Base-by-base conservation (phyloP, 2,329 filamentous ascomycete genomes). In the Colletotrichum karsti region DNA sequence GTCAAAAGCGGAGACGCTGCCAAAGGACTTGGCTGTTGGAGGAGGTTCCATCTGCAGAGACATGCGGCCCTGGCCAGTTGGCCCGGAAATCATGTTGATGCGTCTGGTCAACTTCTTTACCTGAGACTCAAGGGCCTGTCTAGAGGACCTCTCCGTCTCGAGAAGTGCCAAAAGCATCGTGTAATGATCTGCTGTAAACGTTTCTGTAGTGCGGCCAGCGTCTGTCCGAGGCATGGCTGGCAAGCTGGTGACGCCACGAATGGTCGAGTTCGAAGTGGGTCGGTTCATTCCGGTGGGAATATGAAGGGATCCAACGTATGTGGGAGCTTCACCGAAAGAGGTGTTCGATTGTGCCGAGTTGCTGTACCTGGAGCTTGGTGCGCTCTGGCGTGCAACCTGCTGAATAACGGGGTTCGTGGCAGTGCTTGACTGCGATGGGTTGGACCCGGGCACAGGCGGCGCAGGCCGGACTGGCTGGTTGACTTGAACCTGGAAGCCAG, bases 111-210 rank as follows among this genome's bases (percentile, higher is more conserved):
- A 79, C 44, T 81, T 84, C 63, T 81, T 84, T 33, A 91, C 87
- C 64, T 90, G 83, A 2, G 80, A 78, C 74, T 91, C 89, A 5
- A 91, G 82, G 4, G 83, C 80, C 63, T 84, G 80, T 5, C 89
- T 83, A 5, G 86, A 86, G 1, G 82, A 82, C 26, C 88, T 87
- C 74, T 91, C 89, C 2, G 82, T 81, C 63, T 89, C 82, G 26
- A 91, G 80, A 62, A 90, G 80, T 15, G 83, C 80, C 28, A 85
- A 75, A 15, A 91, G 79, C 2, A 80, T 82, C 7, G 80, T 80
- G 68, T 87, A 87, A 55, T 87, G 83, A 54, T 88, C 84, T 15
- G 77, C 73, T 2, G 80, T 80, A 22, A 83, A 77, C 1, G 75
- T 66, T 1, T 63, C 60, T 15, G 46, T 44, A 9, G 53, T 6